These are phyloP conservation scores for Syncephalastrum contaminatum DNA, from an alignment of 371 early-diverging fungal species.

Conservation along the genomic window DNA sequence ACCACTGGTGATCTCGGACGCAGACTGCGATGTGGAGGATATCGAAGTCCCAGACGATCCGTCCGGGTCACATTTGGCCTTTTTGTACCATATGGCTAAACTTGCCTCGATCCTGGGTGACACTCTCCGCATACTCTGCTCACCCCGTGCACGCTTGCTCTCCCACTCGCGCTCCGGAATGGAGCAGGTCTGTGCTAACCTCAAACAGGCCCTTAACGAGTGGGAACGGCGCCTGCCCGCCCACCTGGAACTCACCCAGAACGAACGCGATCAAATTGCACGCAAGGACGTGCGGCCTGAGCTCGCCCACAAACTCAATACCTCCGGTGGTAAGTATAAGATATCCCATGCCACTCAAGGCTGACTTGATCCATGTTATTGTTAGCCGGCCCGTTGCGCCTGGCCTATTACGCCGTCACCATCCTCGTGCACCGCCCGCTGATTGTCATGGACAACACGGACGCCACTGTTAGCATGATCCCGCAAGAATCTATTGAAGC, in stretches of 20 bases:
- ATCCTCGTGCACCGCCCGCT: constrained; percentile 26
- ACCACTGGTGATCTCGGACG: constrained; percentile 40
- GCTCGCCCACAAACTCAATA: constrained; percentile 25
- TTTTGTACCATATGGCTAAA: constrained; percentile 25
- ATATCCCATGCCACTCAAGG: too few species aligned
- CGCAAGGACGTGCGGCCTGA: constrained; percentile 9
- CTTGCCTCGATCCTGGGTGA: constrained; percentile 37
- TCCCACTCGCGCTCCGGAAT: constrained; percentile 19
- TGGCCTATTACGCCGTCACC: constrained; percentile 23
- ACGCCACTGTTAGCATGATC: constrained; percentile 11
- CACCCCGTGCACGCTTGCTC: constrained; percentile 30
- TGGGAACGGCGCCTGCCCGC: constrained; percentile 30
- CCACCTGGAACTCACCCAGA: constrained; percentile 15
- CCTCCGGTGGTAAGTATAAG: constrained; percentile 31
- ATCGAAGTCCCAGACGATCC: constrained; percentile 7
- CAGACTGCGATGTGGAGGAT: constrained; percentile 43
- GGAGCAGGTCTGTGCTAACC: constrained; percentile 18
- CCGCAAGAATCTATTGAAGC: constrained; percentile 21
- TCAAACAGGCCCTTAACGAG: constrained; percentile 23
- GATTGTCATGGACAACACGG: constrained; percentile 15
- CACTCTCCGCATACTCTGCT: constrained; percentile 26
- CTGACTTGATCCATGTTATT: too few species aligned
- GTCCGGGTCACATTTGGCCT: background rate
- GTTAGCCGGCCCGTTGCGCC: constrained; percentile 26
- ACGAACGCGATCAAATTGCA: constrained; percentile 18